Conservation (phyloP, 257 asterid species). For the Ilex aquifolium region DNA sequence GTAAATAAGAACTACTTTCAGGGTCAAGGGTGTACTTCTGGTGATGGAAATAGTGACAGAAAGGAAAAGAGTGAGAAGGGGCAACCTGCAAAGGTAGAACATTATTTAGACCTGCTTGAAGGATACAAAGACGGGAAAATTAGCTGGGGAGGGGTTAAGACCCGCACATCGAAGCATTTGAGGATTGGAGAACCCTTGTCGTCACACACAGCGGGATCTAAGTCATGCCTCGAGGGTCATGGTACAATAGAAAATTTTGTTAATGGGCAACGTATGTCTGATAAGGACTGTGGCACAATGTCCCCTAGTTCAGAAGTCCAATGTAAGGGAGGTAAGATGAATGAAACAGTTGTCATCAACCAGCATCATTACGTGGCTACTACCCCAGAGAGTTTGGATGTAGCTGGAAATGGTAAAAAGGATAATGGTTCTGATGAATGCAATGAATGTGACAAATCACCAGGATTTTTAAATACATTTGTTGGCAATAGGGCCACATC, state of each 20-base stretch:
- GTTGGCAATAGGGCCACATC: conserved; percentile 28
- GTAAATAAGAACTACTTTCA: conserved; percentile 13
- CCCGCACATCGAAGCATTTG: conserved; percentile 74
- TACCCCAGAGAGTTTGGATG: conserved; percentile 26
- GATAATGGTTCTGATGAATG: conserved; percentile 20
- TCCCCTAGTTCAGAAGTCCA: conserved; percentile 32
- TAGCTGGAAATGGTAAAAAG: conserved; percentile 24
- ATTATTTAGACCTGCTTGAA: conserved; percentile 60
- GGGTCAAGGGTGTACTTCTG: conserved; percentile 23
- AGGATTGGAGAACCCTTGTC: conserved; percentile 51
- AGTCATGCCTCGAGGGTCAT: conserved; percentile 34
- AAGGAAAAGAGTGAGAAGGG: conserved; percentile 30
- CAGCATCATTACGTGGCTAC: conserved; percentile 22
- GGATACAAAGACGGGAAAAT: conserved; percentile 59
- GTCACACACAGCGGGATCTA: conserved; percentile 35
- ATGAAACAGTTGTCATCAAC: conserved; percentile 24
- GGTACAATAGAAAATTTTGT: conserved; percentile 31
- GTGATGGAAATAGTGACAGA: conserved; percentile 30
- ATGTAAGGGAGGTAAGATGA: conserved; percentile 32
- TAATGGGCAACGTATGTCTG: conserved; percentile 29
- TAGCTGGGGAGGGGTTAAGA: conserved; percentile 87
- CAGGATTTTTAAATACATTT: conserved; percentile 23
- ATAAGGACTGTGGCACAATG: conserved; percentile 23
- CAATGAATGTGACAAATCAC: conserved; percentile 25
- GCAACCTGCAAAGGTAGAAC: conserved; percentile 25